phyloP scores from a whole-genome alignment of 345 rosid genomes.

The Corchorus capsularis region DNA sequence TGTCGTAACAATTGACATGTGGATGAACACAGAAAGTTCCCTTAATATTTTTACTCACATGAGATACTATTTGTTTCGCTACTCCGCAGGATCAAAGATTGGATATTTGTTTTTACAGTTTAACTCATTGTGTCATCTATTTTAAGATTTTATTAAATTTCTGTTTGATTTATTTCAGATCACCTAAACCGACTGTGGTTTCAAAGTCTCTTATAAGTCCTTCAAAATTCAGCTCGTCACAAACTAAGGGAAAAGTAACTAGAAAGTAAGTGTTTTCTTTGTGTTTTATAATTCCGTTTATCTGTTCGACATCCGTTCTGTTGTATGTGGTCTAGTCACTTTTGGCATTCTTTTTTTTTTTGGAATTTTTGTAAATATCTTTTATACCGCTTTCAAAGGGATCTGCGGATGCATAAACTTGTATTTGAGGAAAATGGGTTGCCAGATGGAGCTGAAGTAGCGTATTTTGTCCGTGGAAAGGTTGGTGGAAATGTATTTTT shows the following conservation, averaged over 20 bases:
- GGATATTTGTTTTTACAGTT: not conserved
- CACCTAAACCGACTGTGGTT: slow-evolving; percentile 41
- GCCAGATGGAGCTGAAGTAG: slow-evolving; percentile 92
- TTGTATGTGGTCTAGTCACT: slow-evolving; percentile 6
- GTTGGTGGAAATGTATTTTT: slow-evolving; percentile 33
- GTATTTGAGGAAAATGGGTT: slow-evolving; percentile 84
- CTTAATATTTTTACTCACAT: not conserved
- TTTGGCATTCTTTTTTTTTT: not conserved
- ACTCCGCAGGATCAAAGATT: slow-evolving; percentile 2
- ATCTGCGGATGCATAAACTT: slow-evolving; percentile 78
- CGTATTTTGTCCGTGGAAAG: slow-evolving; percentile 81
- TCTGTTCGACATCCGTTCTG: slow-evolving; percentile 3
- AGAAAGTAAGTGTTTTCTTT: slow-evolving; percentile 56
- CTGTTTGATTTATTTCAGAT: slow-evolving; percentile 38
- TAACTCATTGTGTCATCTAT: not conserved
- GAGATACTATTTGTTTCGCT: not conserved
- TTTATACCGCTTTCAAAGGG: slow-evolving; percentile 49
- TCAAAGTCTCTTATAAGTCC: slow-evolving; percentile 34
- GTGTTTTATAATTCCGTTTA: slow-evolving; percentile 5
- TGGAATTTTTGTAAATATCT: slow-evolving; percentile 15
- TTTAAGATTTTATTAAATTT: slow-evolving; percentile 2
- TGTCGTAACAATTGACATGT: not conserved
- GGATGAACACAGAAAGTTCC: not conserved
- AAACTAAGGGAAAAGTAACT: slow-evolving; percentile 69
- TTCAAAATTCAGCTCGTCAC: slow-evolving; percentile 41